Conservation (phyloP, 352 stramenopile species). For the Thalassiosira allenii region DNA sequence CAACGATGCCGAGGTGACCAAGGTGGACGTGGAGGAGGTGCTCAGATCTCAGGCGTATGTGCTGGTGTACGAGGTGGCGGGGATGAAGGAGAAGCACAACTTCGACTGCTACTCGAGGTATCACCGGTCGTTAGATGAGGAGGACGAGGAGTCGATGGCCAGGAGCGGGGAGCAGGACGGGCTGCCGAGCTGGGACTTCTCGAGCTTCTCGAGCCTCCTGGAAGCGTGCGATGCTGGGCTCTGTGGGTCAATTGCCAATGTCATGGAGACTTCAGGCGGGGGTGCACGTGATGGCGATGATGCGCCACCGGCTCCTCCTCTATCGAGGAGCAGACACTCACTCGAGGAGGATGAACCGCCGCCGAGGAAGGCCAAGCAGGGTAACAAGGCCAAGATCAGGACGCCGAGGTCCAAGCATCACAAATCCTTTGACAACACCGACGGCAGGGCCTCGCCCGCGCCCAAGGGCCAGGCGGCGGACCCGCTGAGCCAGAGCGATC, state of each 20-base stretch:
- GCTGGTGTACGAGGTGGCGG: conserved; percentile 83
- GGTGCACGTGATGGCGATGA: not conserved
- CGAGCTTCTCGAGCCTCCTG: conserved; percentile 36
- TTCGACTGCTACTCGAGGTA: conserved; percentile 67
- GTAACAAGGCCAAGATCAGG: no score
- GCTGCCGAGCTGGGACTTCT: conserved; percentile 48
- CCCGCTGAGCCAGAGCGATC: no score
- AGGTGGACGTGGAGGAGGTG: conserved; percentile 75
- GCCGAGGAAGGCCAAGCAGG: not conserved
- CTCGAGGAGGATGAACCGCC: conserved; percentile 2
- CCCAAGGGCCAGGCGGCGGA: no score
- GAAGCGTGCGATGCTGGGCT: conserved; percentile 54
- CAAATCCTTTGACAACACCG: no score
- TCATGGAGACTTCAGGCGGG: conserved; percentile 13
- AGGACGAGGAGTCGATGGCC: conserved; percentile 11
- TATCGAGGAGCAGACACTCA: not conserved
- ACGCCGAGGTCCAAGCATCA: no score
- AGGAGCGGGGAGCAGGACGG: not conserved
- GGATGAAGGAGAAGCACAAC: conserved; percentile 74
- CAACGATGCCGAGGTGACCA: conserved; percentile 78
- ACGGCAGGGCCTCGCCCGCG: no score
- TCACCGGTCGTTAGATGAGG: conserved; percentile 46
- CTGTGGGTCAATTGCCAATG: conserved; percentile 33
- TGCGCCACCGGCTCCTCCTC: not conserved
- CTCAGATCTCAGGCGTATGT: conserved; percentile 84